Base-by-base conservation (phyloP, 2,329 filamentous ascomycete genomes). In the Rhynchosporium secalis region DNA sequence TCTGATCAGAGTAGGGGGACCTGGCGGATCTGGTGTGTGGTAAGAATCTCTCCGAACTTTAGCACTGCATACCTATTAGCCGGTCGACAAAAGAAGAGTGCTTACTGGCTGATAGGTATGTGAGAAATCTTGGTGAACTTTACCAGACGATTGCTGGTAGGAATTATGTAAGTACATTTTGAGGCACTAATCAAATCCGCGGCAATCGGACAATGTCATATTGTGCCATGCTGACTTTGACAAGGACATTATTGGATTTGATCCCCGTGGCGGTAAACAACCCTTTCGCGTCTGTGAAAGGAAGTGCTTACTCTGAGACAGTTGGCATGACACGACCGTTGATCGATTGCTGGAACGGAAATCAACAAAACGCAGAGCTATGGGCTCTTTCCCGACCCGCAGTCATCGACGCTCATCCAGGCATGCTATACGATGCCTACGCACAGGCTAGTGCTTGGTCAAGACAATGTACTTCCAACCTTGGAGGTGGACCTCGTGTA, bases 231-330 rank as follows among this genome's bases (percentile, higher is more conserved):
- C 47, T 40, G 46, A 62, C 47, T 12, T 33, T 28, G 46, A 45
- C 31, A 45, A 48, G 60, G 80, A 84, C 55, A 74, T 83, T 3
- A 76, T 84, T 64, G 77, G 78, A 47, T 83, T 80, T 58, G 81
- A 84, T 58, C 80, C 81, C 2, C 77, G 81, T 38, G 81, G 81
- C 40, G 72, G 76, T 78, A 58, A 36, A 46, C 31, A 20, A 13
- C 5, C 13, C 20, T 3, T n/a, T 13, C 31, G 2, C 15, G 15
- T 0, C 8, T n/a, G 2, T 20, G 15, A 33, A 10, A 33, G 38
- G 20, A 8, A 36, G 48, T 40, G 12, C 20, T 59, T 52, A 56
- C 56, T 33, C 2, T 33, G 38, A n/a, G 40, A 26, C 13, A 67
- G 66, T 68, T 28, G 66, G 66, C 3, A 56, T 49, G 33, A 62